A percentile compares a stretch with the other conserved stretches of the same genome.
Evolutionary conservation across 441 rosid species (phyloP).

Genomic region (Mallotus japonicus): DNA sequence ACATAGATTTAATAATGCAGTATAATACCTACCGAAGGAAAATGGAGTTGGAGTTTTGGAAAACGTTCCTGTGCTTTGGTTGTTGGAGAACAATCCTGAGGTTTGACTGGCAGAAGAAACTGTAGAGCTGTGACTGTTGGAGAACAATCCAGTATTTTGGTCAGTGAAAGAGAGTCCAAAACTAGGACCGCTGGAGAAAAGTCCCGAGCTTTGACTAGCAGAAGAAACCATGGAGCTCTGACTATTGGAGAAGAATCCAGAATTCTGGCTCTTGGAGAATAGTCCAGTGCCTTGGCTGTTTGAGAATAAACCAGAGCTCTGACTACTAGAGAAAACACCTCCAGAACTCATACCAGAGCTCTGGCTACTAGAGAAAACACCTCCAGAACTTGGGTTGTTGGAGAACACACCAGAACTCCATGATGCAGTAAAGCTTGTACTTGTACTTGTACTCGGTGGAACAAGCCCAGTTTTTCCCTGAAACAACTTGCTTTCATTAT

Average conservation of each 20-base stretch:
- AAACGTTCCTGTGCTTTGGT: constrained; percentile 25
- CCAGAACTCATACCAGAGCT: constrained; percentile 23
- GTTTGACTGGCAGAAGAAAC: constrained; percentile 23
- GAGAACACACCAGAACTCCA: constrained; percentile 39
- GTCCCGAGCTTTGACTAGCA: constrained; percentile 21
- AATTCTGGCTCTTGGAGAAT: constrained; percentile 42
- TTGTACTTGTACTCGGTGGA: constrained; percentile 35
- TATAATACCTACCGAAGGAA: constrained; percentile 49
- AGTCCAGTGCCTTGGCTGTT: constrained; percentile 33
- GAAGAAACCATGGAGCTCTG: constrained; percentile 19
- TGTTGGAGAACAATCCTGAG: constrained; percentile 19
- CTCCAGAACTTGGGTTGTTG: constrained; percentile 27
- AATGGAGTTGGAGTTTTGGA: constrained; percentile 32
- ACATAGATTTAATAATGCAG: constrained; percentile 10
- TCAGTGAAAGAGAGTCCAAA: constrained; percentile 9
- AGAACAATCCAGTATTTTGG: constrained; percentile 22
- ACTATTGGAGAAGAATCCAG: constrained; percentile 26
- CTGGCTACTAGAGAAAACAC: constrained; percentile 22
- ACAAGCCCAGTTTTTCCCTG: constrained; percentile 38
- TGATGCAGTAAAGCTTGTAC: constrained; percentile 36
- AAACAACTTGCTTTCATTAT: constrained; percentile 35
- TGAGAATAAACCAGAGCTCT: constrained; percentile 28
- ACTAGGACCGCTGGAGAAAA: constrained; percentile 14
- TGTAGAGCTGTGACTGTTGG: constrained; percentile 24
- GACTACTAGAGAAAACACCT: constrained; percentile 8